Base-by-base conservation (phyloP, 2,329 filamentous ascomycete genomes). In the Cladosporium sp. region DNA sequence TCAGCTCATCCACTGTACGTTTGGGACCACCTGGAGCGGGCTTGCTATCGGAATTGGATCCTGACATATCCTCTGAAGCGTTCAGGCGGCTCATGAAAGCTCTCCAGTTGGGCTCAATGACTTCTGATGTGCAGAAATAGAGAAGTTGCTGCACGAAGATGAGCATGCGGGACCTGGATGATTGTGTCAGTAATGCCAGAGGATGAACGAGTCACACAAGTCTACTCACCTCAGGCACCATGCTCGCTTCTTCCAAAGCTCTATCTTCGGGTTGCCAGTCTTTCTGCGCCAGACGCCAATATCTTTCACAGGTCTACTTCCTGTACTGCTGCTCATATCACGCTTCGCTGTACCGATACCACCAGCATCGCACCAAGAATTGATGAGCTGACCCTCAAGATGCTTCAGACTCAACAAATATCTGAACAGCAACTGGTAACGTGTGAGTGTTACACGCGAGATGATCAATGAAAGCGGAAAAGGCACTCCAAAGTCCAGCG, bases 71-170 rank as follows among this genome's bases (percentile, higher is more conserved):
- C 18, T 50, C 39, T 3, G 47, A 50, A 7, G 39, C 40, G 11
- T 85, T 85, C 5, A 97, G 77, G 27, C 89, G 80, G n/a, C 85
- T 83, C 89, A 96, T 96, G 54, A 99, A 82, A 42, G 84, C 86
- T 58, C 89, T 84, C 93, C 93, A 99, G 68, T 97, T 97, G 3
- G 92, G 93, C 69, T 99, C 93, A 49, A 99, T 95, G 48, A 99
- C 93, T 70, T 99, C 93, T 1, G 89, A 84, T 0, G 93, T 97
- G 71, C 90, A 97, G 67, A 96, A 99, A 70, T 97, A 99, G 5
- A 96, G 80, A 32, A 97, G 77, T 67, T 99, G 93, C 69, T 99
- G 93, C 2, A 97, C 89, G 64, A 97, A 99, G 7, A 96, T 89
- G 7, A 97, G 77, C 93, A 99, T 99, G 42, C 93, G 83, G 5